Evolutionary conservation across 2,329 filamentous ascomycete species (phyloP), one percentile per base, ranked within the genome.

Genomic region (Sclerotinia sclerotiorum): DNA sequence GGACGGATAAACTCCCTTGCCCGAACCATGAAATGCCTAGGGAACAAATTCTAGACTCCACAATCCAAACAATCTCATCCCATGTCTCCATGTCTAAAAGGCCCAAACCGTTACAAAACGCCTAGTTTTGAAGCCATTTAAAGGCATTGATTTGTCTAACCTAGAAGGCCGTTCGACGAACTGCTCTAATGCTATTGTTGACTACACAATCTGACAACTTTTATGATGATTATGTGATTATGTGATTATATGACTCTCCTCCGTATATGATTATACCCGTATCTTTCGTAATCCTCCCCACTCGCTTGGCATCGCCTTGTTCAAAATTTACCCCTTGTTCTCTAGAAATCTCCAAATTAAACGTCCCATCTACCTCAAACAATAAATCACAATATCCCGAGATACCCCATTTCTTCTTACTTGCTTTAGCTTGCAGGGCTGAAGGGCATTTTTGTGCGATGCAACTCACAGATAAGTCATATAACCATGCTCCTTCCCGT

Each of bases 321-420:
- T 42, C 29, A 62, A 48, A 49, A 17, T 19, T 19, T 24, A 27
- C 58, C 58, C 58, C 58, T 62, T 49, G 58, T 51, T n/a, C 44
- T 62, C 58, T 24, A 21, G 21, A 61, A 35, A 62, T 54, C 17
- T 66, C 42, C 11, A 51, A 60, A 66, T 66, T 65, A 56, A 66
- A 65, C 66, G 70, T 82, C 79, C 80, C 80, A 82, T 84, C 78
- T 82, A 83, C 79, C 80, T 84, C 84, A 85, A 84, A 86, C 83
- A 74, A 65, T 42, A 42, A 42, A 17, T 46, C 6, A 48, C 27
- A 66, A 58, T 66, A 35, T 68, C 66, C 60, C 51, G 35, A 68
- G 24, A 32, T 44, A 29, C 39, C 51, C 29, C 27, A 52, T 46
- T 21, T 48, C 48, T 51, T 61, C 21, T 29, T 64, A 55, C 56